A percentile compares a stretch with the other conserved stretches of the same genome.
These are phyloP conservation scores for Raffaelea ambrosiae DNA, from an alignment of 2,329 filamentous ascomycete genomes.

Conservation along the genomic window DNA sequence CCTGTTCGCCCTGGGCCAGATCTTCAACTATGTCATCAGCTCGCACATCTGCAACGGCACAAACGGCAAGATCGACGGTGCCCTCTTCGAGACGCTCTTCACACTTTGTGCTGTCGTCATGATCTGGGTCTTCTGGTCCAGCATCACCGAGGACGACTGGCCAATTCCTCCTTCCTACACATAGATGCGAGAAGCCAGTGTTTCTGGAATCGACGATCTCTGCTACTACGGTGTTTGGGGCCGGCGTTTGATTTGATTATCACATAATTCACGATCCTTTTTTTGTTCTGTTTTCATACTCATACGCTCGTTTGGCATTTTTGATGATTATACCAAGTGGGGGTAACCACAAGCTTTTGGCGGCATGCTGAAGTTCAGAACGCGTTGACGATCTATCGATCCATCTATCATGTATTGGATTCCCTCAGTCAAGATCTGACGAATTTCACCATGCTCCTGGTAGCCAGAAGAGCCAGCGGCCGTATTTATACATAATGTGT, in stretches of 20 bases:
- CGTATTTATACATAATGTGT: too few relatives aligned
- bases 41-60: conserved; percentile 82
- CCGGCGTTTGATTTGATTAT: too few relatives aligned
- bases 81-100: conserved; percentile 88
- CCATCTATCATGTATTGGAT: too few relatives aligned
- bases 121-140: conserved; percentile 96
- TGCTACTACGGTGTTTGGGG: too few relatives aligned
- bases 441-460: too few relatives aligned
- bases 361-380: too few relatives aligned
- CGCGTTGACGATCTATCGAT: too few relatives aligned
- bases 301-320: conserved; percentile 7
- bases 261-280: too few relatives aligned
- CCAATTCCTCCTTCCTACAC: conserved; percentile 44
- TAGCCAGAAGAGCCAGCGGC: too few relatives aligned
- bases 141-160: conserved; percentile 99
- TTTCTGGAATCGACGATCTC: too few relatives aligned
- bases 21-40: conserved; percentile 95
- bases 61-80: conserved; percentile 78
- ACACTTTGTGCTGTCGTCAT: conserved; percentile 74
- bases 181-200: conserved; percentile 3
- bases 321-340: background rate
- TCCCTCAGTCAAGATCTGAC: too few relatives aligned
- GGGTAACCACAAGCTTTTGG: too few relatives aligned
- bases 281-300: background rate
- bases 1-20: conserved; percentile 83